These are phyloP conservation scores for Eucalyptus rudis DNA, from an alignment of 345 rosid species.

Conservation along the genomic window DNA sequence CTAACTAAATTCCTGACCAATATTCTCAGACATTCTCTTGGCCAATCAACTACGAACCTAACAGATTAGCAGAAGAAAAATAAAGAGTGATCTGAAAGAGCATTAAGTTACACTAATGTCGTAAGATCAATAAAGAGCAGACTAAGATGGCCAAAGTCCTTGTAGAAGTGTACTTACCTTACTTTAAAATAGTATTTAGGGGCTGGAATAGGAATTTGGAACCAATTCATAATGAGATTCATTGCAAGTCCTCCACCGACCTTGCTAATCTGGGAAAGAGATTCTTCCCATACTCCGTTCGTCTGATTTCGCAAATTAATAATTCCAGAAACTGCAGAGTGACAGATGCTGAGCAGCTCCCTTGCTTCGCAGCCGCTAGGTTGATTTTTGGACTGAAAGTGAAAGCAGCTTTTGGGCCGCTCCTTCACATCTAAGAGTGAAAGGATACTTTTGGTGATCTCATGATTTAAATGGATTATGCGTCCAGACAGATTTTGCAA, in stretches of 20 bases:
- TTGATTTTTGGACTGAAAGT: constrained; percentile 28
- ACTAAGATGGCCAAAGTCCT: not conserved
- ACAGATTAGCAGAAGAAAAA: not conserved
- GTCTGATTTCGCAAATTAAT: constrained; percentile 23
- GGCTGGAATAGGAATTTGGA: constrained; percentile 42
- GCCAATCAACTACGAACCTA: not conserved
- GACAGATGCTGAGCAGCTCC: constrained; percentile 29
- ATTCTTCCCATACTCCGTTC: constrained; percentile 6
- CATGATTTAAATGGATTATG: constrained; percentile 32
- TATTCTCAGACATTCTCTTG: not conserved
- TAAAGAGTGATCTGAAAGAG: not conserved
- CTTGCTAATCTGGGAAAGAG: constrained; percentile 16
- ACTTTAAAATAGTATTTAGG: constrained; percentile 55
- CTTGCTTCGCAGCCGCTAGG: constrained; percentile 17
- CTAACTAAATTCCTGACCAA: not conserved
- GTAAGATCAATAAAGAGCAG: not conserved
- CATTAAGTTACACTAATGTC: not conserved
- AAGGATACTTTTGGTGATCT: constrained; percentile 27
- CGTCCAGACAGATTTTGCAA: constrained; percentile 45
- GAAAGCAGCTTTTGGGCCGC: constrained; percentile 6
- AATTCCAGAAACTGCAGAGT: constrained; percentile 31
- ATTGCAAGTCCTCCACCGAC: constrained; percentile 31
- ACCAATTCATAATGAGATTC: constrained; percentile 31
- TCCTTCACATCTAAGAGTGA: constrained; percentile 18
- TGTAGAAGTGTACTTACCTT: constrained; percentile 24